Evolutionary conservation across 257 asterid genomes (phyloP).

Genomic region (Fraxinus anomala): DNA sequence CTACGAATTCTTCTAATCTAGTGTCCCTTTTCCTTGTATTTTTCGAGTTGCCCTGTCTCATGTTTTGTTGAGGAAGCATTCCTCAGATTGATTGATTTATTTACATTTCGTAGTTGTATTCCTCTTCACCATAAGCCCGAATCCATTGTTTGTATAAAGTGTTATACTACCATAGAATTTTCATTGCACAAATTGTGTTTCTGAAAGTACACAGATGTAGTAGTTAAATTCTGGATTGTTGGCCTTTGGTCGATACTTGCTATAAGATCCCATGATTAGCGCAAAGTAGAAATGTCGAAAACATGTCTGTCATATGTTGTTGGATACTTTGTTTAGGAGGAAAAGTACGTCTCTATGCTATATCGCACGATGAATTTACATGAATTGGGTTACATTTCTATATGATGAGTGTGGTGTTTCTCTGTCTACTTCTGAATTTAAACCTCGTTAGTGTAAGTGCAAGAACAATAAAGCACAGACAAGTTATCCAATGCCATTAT

Average conservation of each 20-base stretch:
- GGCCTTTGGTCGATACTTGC: not conserved
- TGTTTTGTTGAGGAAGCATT: constrained; percentile 21
- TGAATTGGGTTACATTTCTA: too few species aligned
- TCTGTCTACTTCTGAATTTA: too few species aligned
- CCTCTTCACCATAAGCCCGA: too few species aligned
- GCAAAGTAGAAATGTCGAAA: not conserved
- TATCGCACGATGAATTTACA: too few species aligned
- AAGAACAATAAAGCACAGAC: not conserved
- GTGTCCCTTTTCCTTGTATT: constrained; percentile 16
- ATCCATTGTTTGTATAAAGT: not conserved
- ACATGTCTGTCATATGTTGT: not conserved
- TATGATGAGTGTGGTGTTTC: not conserved
- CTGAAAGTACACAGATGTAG: too few species aligned
- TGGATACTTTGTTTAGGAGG: not conserved
- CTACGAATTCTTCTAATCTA: constrained; percentile 49
- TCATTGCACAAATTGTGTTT: not conserved
- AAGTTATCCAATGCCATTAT: not conserved
- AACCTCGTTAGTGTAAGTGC: not conserved
- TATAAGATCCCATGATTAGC: not conserved
- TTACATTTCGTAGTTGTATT: constrained; percentile 9
- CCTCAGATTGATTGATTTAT: constrained; percentile 22
- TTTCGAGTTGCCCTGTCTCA: constrained; percentile 16
- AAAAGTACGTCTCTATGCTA: not conserved
- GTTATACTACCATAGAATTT: not conserved
- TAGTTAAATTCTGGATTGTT: not conserved